Conservation (phyloP, 2,329 filamentous ascomycete genomes). For the Alternaria postmessia region DNA sequence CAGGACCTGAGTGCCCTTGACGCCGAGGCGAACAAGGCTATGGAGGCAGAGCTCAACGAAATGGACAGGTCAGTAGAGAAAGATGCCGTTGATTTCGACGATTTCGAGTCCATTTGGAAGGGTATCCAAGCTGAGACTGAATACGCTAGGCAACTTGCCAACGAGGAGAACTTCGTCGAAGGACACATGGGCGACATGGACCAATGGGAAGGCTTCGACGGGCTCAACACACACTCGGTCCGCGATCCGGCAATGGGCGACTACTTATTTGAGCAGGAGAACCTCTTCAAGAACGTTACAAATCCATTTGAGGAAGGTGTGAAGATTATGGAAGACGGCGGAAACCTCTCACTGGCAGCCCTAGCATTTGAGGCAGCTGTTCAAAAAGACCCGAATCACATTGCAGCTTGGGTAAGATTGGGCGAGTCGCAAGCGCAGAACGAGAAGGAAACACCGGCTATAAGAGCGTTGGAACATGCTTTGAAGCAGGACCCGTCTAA, state of each 20-base stretch:
- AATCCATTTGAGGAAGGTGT: constrained; percentile 94
- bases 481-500: constrained; percentile 88
- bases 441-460: constrained; percentile 96
- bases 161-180: constrained; percentile 70
- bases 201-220: constrained; percentile 81
- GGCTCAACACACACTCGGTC: constrained; percentile 70
- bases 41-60: constrained; percentile 86
- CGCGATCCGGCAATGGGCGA: constrained; percentile 82
- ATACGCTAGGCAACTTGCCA: constrained; percentile 72
- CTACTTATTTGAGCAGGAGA: constrained; percentile 95
- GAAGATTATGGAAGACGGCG: constrained; percentile 90
- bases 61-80: constrained; percentile 83
- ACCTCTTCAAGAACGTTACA: constrained; percentile 80
- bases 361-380: constrained; percentile 95
- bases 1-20: constrained; percentile 60
- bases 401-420: constrained; percentile 92
- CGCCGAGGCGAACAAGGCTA: constrained; percentile 73
- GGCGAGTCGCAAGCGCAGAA: constrained; percentile 96
- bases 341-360: constrained; percentile 91
- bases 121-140: constrained; percentile 81
- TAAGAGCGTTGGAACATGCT: constrained; percentile 90
- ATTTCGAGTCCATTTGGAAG: constrained; percentile 89
- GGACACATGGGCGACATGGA: constrained; percentile 74
- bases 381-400: constrained; percentile 85
- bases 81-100: constrained; percentile 83